Base-by-base conservation (phyloP, 208 protist genomes). In the Wallacemonas sp. region DNA sequence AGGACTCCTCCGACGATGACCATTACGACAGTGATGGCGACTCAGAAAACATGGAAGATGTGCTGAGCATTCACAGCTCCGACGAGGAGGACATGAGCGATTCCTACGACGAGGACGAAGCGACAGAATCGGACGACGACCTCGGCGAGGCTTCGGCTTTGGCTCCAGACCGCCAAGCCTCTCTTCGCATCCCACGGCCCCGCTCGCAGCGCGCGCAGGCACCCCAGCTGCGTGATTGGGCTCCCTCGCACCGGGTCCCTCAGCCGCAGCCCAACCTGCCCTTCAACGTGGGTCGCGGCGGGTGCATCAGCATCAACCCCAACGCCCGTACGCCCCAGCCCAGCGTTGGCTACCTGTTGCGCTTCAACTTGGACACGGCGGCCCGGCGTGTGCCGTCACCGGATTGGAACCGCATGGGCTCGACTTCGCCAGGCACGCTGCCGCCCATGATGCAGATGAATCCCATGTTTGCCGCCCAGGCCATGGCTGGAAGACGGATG, bases 221-320 rank as follows among this genome's bases (percentile, higher is more conserved):
- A 9, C 51, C 51, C 11, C 9, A 58, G 4, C 34, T 58, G 51
- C 17, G 51, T 1, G 51, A 34, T 2, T 58, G 51, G 51, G 30
- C 30, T 26, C 51, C 51, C 8, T 14, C 30, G 6, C 4, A 21
- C 3, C 51, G 51, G 0, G 51, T 21, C 11, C 51, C 51, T 11
- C 51, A 41, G 6, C 51, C 51, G 28, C 51, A 58, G 51, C 51
- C 51, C 15, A 58, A 58, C 31, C 30, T 58, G 26, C 51, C 34
- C 15, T 19, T 58, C 14, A 9, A 58, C 24, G 22, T 58, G 17
- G 51, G 51, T 39, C 51, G 51, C 11, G 51, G 51, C 19, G 51
- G 51, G 17, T 58, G 51, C 51, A 9, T 58, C 28, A 39, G 4
- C 30, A 58, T 38, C 1, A 38, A 38, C 31, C 14, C 51, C 3